Percentiles rank a stretch among this genome's conserved stretches.
Conservation (phyloP, 352 stramenopile genomes). For the Phytophthora sp. region DNA sequence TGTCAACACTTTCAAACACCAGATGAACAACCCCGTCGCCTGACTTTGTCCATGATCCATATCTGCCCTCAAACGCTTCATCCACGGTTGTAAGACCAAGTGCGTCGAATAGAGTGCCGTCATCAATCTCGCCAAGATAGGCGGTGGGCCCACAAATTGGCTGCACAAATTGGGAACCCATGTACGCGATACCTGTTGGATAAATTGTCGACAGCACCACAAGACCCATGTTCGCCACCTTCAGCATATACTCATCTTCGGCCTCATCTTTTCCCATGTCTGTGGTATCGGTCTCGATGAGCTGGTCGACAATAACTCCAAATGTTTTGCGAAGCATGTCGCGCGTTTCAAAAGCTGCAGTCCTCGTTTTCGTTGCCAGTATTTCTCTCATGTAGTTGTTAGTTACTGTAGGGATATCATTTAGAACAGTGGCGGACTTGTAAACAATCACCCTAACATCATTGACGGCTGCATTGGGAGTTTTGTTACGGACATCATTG, state of each 20-base stretch:
- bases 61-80: conserved; percentile 26
- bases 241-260: conserved; percentile 34
- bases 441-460: conserved; percentile 19
- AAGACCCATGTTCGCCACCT: conserved; percentile 33
- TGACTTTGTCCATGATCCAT: conserved; percentile 23
- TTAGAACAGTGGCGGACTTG: conserved; percentile 18
- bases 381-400: conserved; percentile 18
- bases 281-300: conserved; percentile 4
- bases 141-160: conserved; percentile 34
- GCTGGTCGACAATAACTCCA: conserved; percentile 9
- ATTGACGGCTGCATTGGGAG: background rate
- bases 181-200: conserved; percentile 34
- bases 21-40: conserved; percentile 26
- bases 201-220: conserved; percentile 34
- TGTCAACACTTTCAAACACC: conserved; percentile 16
- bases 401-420: conserved; percentile 15
- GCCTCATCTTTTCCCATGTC: conserved; percentile 13
- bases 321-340: conserved; percentile 19
- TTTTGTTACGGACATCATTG: conserved; percentile 1
- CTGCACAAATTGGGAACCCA: conserved; percentile 39
- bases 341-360: conserved; percentile 9
- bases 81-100: conserved; percentile 11
- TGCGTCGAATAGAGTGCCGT: conserved; percentile 16
- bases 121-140: conserved; percentile 32
- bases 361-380: conserved; percentile 3